Evolutionary conservation across 106 monocot genomes (phyloP).

Genomic region (Iris macrosiphon): DNA sequence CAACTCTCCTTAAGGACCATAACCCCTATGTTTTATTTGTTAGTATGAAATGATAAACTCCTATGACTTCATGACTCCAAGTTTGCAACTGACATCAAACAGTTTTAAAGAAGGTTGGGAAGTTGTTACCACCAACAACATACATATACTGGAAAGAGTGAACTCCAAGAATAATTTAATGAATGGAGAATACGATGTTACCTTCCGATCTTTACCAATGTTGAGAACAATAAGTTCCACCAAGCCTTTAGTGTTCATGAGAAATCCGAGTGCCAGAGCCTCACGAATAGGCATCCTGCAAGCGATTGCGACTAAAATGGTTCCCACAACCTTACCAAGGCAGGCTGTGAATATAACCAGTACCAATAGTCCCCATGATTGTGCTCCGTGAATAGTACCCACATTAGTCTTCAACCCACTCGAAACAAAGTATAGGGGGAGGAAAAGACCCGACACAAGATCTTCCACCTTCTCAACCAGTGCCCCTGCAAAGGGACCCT

Average conservation of each 20-base stretch:
- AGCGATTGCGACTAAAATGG: slow-evolving; percentile 15
- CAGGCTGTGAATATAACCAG: slow-evolving; percentile 20
- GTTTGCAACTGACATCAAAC: too few relatives aligned
- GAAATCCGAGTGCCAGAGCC: slow-evolving; percentile 23
- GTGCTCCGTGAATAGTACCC: slow-evolving; percentile 13
- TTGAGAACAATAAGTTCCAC: slow-evolving; percentile 35
- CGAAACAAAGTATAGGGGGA: slow-evolving; percentile 33
- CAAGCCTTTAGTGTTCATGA: slow-evolving; percentile 41
- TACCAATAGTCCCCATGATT: slow-evolving; percentile 16
- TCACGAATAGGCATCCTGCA: slow-evolving; percentile 17
- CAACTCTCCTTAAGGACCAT: too few relatives aligned
- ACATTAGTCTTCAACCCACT: slow-evolving; percentile 32
- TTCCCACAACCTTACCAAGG: slow-evolving; percentile 16
- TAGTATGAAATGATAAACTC: too few relatives aligned
- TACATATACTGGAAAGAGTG: too few relatives aligned
- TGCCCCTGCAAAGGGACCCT: slow-evolving; percentile 17
- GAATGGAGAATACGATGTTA: background rate
- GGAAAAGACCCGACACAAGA: slow-evolving; percentile 18
- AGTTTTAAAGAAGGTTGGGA: too few relatives aligned
- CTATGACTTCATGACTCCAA: too few relatives aligned
- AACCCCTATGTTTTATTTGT: too few relatives aligned
- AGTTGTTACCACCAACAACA: too few relatives aligned
- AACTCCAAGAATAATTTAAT: too few relatives aligned
- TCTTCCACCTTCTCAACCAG: slow-evolving; percentile 31
- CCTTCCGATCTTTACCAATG: slow-evolving; percentile 29